phyloP scores from a whole-genome alignment of 2,329 filamentous ascomycete genomes.

The Lizonia empirigonia region DNA sequence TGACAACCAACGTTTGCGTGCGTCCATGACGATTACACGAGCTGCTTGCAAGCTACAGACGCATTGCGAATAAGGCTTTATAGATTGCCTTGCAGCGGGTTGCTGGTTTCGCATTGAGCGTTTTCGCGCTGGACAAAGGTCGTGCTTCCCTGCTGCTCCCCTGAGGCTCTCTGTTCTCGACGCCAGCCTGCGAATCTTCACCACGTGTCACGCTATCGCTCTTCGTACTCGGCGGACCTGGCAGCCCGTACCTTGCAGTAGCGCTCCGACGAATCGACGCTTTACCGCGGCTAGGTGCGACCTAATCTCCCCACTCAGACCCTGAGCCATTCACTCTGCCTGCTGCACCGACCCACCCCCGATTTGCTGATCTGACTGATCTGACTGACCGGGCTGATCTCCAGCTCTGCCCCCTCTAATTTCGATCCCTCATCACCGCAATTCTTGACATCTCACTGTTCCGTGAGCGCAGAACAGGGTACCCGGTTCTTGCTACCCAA shows the following conservation, averaged over 20 bases:
- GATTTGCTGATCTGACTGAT: slow-evolving; percentile 9
- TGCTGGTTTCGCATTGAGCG: slow-evolving; percentile 17
- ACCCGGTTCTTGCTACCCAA: slow-evolving; percentile 18
- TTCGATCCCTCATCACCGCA: slow-evolving; percentile 14
- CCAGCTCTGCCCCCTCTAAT: slow-evolving; percentile 31
- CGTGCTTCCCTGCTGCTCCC: slow-evolving; percentile 18
- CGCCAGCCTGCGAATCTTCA: slow-evolving; percentile 5
- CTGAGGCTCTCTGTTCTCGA: slow-evolving; percentile 15
- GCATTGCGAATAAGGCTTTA: slow-evolving; percentile 12
- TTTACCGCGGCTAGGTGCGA: slow-evolving; percentile 13
- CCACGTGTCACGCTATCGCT: slow-evolving; percentile 10
- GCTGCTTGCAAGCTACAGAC: background rate
- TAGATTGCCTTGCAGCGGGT: slow-evolving; percentile 13
- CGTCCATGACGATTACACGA: slow-evolving; percentile 12
- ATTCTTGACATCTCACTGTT: slow-evolving; percentile 6
- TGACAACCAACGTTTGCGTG: slow-evolving; percentile 14
- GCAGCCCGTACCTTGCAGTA: slow-evolving; percentile 28
- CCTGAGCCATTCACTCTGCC: slow-evolving; percentile 26
- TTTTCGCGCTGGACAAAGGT: slow-evolving; percentile 13
- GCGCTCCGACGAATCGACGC: slow-evolving; percentile 13
- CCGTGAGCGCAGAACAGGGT: slow-evolving; percentile 16
- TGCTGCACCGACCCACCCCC: slow-evolving; percentile 18
- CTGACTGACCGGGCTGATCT: slow-evolving; percentile 14
- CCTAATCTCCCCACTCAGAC: slow-evolving; percentile 21
- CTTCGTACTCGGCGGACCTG: slow-evolving; percentile 5